Conservation (phyloP, 805 yeast species). For the Sugiyamaella chiloensis region DNA sequence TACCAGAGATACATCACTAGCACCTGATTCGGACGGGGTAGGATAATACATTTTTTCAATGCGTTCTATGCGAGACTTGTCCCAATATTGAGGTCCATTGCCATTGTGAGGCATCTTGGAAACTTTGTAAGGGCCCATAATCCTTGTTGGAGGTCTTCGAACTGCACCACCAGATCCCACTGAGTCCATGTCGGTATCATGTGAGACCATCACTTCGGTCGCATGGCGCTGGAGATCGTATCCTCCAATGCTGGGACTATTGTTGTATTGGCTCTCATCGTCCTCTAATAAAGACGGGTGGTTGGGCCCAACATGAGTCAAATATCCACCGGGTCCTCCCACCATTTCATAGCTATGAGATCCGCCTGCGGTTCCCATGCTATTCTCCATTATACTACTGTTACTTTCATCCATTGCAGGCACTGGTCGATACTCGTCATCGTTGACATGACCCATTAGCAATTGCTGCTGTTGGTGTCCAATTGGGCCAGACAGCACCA, state of each 20-base stretch:
- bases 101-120: neutral
- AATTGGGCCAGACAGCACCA: neutral
- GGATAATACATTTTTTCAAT: conserved; percentile 17
- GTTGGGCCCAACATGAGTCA: neutral
- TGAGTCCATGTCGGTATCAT: neutral
- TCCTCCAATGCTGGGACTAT: neutral
- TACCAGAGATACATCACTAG: conserved; percentile 12
- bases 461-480: neutral
- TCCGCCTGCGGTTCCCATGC: conserved; percentile 1
- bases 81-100: neutral
- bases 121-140: neutral
- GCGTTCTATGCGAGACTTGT: conserved; percentile 9
- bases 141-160: neutral
- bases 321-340: neutral
- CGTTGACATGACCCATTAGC: neutral
- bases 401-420: neutral
- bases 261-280: neutral
- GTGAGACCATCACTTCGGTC: neutral
- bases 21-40: conserved; percentile 26
- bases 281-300: neutral
- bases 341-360: neutral
- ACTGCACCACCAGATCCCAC: too few relatives aligned
- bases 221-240: neutral
- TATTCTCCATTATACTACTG: neutral
- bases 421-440: neutral